These are phyloP conservation scores for Malassezia dermatis DNA, from an alignment of 1,284 basidiomycete genomes.

Conservation along the genomic window DNA sequence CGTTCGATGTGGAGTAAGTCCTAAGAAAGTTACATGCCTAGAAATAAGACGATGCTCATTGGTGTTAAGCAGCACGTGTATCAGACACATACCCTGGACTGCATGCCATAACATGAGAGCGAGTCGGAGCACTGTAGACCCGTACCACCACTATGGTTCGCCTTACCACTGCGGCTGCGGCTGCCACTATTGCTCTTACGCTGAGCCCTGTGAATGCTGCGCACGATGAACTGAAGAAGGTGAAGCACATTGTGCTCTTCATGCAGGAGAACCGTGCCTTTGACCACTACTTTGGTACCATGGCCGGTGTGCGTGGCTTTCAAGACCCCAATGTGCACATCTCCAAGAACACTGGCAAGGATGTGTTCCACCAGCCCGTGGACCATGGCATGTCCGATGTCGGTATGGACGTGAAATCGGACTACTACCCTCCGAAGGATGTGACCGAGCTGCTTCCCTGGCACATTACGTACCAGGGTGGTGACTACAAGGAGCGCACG, in stretches of 20 bases:
- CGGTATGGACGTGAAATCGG: not conserved
- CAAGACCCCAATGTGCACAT: constrained; percentile 36
- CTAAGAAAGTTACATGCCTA: too few relatives aligned
- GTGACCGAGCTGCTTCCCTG: constrained; percentile 29
- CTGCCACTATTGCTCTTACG: not conserved
- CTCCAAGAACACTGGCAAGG: constrained; percentile 24
- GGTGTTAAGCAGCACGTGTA: not conserved
- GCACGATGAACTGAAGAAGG: constrained; percentile 7
- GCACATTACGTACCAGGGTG: constrained; percentile 33
- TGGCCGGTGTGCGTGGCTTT: constrained; percentile 36
- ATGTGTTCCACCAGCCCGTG: constrained; percentile 25
- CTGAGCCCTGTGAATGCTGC: not conserved
- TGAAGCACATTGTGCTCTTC: constrained; percentile 25
- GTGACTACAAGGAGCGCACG: constrained; percentile 22
- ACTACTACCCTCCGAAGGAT: constrained; percentile 4
- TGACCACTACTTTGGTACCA: constrained; percentile 39
- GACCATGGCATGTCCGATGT: not conserved
- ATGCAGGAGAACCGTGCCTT: constrained; percentile 45
- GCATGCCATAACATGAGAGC: not conserved
- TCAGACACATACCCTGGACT: not conserved
- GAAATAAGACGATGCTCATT: not conserved
- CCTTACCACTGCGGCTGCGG: not conserved
- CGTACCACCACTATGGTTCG: not conserved
- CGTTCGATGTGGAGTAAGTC: too few relatives aligned
- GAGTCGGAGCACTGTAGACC: not conserved